These are phyloP conservation scores for Solanum dulcamara DNA, from an alignment of 257 asterid genomes.

Conservation along the genomic window DNA sequence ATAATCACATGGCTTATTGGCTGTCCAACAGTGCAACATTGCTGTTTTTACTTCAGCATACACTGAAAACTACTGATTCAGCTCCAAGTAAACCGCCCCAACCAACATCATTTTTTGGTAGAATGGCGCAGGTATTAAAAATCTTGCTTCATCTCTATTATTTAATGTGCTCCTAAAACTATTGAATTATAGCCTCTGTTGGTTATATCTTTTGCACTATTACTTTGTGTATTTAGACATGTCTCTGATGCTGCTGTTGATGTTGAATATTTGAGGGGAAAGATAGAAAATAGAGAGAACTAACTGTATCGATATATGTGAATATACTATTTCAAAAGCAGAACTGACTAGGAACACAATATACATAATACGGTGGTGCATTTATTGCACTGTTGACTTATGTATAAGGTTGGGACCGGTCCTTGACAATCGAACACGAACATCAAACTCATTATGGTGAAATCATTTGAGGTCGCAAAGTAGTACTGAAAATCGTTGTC, in stretches of 20 bases:
- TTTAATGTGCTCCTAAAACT: background rate
- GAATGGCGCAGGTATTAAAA: slow-evolving; percentile 52
- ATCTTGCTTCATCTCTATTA: background rate
- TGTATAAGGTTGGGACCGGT: background rate
- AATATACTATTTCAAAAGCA: background rate
- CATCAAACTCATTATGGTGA: background rate
- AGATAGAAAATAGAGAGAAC: background rate
- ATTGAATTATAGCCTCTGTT: background rate
- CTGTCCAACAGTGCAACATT: slow-evolving; percentile 69
- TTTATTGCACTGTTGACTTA: background rate
- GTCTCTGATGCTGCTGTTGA: background rate
- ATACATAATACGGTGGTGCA: background rate
- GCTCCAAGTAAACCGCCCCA: slow-evolving; percentile 47
- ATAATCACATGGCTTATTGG: slow-evolving; percentile 64
- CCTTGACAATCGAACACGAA: background rate
- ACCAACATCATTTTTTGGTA: slow-evolving; percentile 70
- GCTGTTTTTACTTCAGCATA: slow-evolving; percentile 62
- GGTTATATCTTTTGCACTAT: background rate
- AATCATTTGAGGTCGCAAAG: background rate
- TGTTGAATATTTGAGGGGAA: background rate
- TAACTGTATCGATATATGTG: background rate
- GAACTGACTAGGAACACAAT: background rate
- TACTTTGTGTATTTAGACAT: background rate
- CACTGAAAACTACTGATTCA: slow-evolving; percentile 34
- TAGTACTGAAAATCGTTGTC: background rate